Base-by-base conservation (phyloP, 2,329 filamentous ascomycete species). In the Hymenoscyphus occultus region DNA sequence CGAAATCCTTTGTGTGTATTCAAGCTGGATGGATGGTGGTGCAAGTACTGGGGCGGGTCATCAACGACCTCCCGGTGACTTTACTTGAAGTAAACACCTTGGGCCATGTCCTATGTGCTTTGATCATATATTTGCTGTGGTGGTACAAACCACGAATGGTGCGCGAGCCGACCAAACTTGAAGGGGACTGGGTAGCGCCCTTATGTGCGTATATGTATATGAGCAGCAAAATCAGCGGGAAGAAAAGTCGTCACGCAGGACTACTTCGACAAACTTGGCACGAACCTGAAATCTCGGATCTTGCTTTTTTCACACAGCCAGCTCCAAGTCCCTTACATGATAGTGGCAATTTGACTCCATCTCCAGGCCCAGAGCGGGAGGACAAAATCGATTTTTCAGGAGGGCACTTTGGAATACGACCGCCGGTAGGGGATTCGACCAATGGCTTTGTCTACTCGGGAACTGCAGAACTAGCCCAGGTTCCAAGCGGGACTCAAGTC, bases 11-110 rank as follows among this genome's bases (percentile, higher is more conserved):
- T 3, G 73, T 75, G 6, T 70, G 68, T 57, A 39, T 74, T 7
- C 72, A 75, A 65, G 73, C 72, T 5, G 65, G 59, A 13, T 74
- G 68, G 65, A 70, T 74, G 32, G 63, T 73, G 22, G 56, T 72
- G 7, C 71, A 75, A 64, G 65, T 68, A 22, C 45, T 71, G 35
- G 66, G 61, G 16, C 65, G 73, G 39, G 64, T 73, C n/a, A 63
- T 62, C 14, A 54, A 59, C 5, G 45, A 63, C 1, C 66, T 75
- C 32, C 71, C 74, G 1, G 64, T 74, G n/a, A 69, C 70, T 2
- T 40, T 74, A 7, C 60, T 74, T 5, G 73, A 75, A 60, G 66
- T 75, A 35, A 72, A 75, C 60, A 74, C 70, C 5, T 39, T 75
- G 7, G 65, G 70, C 14, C 74, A 75, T 64, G 70, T 64, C 16